Base-by-base conservation (phyloP, 495 filamentous ascomycete genomes). In the Terfezia boudieri region DNA sequence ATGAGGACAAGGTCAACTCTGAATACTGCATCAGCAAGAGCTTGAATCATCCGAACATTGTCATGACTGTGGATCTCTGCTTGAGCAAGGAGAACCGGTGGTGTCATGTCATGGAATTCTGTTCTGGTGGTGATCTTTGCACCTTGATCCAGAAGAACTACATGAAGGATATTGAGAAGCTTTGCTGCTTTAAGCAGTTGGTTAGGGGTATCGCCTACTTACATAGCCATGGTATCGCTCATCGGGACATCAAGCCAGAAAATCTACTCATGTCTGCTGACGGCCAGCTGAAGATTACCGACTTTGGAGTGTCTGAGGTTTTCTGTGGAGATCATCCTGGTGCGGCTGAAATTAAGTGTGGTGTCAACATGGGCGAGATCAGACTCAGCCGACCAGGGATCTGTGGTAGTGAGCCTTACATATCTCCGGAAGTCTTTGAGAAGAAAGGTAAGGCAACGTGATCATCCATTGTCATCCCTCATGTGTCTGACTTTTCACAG, bases 21-120 rank as follows among this genome's bases (percentile, higher is more conserved):
- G 84, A 89, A 64, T 89, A 75, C 69, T 81, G 76, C 64, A 79
- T 86, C 53, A 80, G 80, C 49, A 83, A 82, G 67, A 81, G 78
- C 58, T 64, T 84, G 55, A 72, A 79, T 60, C 84, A 89, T 64
- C 83, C 83, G 16, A 87, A 86, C 62, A 81, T 87, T 56, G 79
- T 87, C 58, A 74, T 79, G 60, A 86, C 81, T 0, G 69, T 82
- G 22, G 75, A 77, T 9, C 67, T 89, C 14, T 85, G 83, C 67
- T 77, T 71, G 35, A 67, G 78, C 61, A 71, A 81, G 59, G 71
- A 71, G 35, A 70, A 69, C 20, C 73, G 76, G 36, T 86, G 80
- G 80, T 82, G 81, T 62, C 81, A 86, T 62, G 83, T 87, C 53
- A 89, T 89, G 84, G 83, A 89, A 63, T 87, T 79, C 58, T 89